Percentiles rank a stretch among this genome's conserved stretches.
These are phyloP conservation scores for Gamsiella multidivaricata DNA, from an alignment of 192 early-diverging fungal genomes.

Conservation along the genomic window DNA sequence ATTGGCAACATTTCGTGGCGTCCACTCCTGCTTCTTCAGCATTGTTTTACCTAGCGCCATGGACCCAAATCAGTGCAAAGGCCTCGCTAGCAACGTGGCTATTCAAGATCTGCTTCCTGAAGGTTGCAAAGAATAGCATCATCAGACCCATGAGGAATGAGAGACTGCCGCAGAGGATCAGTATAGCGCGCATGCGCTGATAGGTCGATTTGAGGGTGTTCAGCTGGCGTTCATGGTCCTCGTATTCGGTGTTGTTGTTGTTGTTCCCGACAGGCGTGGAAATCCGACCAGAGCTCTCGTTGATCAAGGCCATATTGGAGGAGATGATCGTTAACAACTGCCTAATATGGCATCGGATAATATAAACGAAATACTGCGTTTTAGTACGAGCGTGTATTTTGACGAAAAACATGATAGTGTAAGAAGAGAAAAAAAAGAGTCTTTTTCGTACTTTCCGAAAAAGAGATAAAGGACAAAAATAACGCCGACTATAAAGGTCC, in stretches of 20 bases:
- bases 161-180: constrained; percentile 36
- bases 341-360: background rate
- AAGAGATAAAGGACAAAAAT: constrained; percentile 51
- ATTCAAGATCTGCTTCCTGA: constrained; percentile 31
- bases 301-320: constrained; percentile 36
- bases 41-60: constrained; percentile 29
- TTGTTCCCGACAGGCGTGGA: constrained; percentile 19
- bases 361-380: background rate
- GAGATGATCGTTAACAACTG: constrained; percentile 42
- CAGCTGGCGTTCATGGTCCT: constrained; percentile 36
- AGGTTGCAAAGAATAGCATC: constrained; percentile 41
- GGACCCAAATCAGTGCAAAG: constrained; percentile 39
- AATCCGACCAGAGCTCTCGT: constrained; percentile 25
- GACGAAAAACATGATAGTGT: background rate
- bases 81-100: constrained; percentile 29
- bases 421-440: no score
- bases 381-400: background rate
- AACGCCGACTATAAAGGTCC: constrained; percentile 21
- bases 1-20: no score
- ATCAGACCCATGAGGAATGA: constrained; percentile 33
- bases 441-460: constrained; percentile 56
- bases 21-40: no score
- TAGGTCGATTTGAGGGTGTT: constrained; percentile 45
- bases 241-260: constrained; percentile 12
- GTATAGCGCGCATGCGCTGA: constrained; percentile 42